Evolutionary conservation across 345 rosid genomes (phyloP).

Genomic region (Combretum micranthum): DNA sequence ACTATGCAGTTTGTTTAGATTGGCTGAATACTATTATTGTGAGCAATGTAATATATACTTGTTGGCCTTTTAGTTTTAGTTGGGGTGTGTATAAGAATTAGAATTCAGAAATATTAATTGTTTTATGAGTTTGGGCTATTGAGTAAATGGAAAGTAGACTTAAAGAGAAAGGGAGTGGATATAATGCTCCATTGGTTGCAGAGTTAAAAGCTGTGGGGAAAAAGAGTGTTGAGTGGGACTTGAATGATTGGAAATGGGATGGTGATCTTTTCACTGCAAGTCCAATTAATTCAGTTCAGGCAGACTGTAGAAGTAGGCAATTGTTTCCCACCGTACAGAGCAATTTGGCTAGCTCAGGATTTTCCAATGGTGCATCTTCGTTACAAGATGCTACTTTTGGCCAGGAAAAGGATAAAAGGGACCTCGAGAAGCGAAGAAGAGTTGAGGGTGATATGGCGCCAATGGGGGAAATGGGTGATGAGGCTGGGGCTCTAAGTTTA

Average conservation of each 20-base stretch:
- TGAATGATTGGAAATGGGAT: constrained; percentile 77
- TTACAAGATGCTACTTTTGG: constrained; percentile 29
- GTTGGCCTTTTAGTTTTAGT: background rate
- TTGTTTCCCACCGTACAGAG: constrained; percentile 35
- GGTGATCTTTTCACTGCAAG: constrained; percentile 63
- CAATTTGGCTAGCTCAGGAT: constrained; percentile 19
- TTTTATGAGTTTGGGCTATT: constrained; percentile 9
- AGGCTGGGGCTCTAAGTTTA: constrained; percentile 31
- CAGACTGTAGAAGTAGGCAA: constrained; percentile 35
- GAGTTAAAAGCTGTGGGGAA: constrained; percentile 33
- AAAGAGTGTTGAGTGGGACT: constrained; percentile 56
- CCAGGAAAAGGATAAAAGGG: constrained; percentile 40
- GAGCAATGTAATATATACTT: background rate
- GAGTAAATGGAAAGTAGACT: constrained; percentile 43
- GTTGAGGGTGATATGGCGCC: constrained; percentile 27
- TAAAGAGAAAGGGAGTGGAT: constrained; percentile 28
- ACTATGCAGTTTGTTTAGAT: no score
- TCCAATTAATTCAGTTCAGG: constrained; percentile 34
- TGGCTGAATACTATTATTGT: no score
- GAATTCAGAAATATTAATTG: constrained; percentile 10
- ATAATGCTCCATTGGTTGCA: constrained; percentile 24
- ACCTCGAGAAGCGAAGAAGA: constrained; percentile 48
- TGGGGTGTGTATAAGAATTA: constrained; percentile 10
- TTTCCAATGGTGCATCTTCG: constrained; percentile 29
- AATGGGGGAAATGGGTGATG: constrained; percentile 33